These are phyloP conservation scores for Ajuga chamaepitys DNA, from an alignment of 257 asterid species.

Conservation along the genomic window DNA sequence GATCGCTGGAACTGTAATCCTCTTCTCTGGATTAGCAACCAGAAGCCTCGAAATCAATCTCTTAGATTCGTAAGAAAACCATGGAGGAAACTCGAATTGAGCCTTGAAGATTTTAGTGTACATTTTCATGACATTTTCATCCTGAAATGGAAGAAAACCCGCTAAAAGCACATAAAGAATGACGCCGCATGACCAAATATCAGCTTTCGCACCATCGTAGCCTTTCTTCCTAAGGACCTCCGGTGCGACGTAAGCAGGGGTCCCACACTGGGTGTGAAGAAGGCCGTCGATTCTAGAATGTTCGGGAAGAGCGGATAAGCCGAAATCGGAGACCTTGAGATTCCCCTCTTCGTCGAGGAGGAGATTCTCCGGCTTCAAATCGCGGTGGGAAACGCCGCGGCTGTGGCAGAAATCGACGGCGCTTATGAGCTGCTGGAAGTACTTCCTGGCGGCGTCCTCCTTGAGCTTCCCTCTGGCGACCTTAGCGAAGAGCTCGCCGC, in stretches of 20 bases:
- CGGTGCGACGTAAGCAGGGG: slow-evolving; percentile 84
- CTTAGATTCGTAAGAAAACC: slow-evolving; percentile 58
- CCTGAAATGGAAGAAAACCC: slow-evolving; percentile 67
- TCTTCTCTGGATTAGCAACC: slow-evolving; percentile 51
- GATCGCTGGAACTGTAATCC: slow-evolving; percentile 45
- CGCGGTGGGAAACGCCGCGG: slow-evolving; percentile 79
- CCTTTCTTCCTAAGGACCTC: slow-evolving; percentile 68
- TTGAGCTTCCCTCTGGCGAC: slow-evolving; percentile 43
- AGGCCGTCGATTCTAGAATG: slow-evolving; percentile 55
- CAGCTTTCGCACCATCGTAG: slow-evolving; percentile 70
- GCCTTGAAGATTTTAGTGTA: slow-evolving; percentile 68
- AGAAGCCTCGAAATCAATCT: slow-evolving; percentile 50
- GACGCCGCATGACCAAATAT: slow-evolving; percentile 92
- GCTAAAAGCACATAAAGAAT: slow-evolving; percentile 62
- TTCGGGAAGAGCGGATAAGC: slow-evolving; percentile 73
- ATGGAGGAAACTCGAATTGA: slow-evolving; percentile 54
- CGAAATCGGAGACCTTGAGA: slow-evolving; percentile 72
- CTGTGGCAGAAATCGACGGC: slow-evolving; percentile 83
- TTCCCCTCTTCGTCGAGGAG: slow-evolving; percentile 63
- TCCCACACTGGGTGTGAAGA: slow-evolving; percentile 77
- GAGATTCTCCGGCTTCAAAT: slow-evolving; percentile 71
- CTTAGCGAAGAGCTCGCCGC: slow-evolving; percentile 76
- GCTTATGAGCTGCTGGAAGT: slow-evolving; percentile 69
- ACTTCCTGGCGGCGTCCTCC: slow-evolving; percentile 52
- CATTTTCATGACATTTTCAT: slow-evolving; percentile 72